Percentiles rank a stretch among this genome's conserved stretches.
Evolutionary conservation across 2,329 filamentous ascomycete genomes (phyloP).

Genomic region (Alternaria postmessia): DNA sequence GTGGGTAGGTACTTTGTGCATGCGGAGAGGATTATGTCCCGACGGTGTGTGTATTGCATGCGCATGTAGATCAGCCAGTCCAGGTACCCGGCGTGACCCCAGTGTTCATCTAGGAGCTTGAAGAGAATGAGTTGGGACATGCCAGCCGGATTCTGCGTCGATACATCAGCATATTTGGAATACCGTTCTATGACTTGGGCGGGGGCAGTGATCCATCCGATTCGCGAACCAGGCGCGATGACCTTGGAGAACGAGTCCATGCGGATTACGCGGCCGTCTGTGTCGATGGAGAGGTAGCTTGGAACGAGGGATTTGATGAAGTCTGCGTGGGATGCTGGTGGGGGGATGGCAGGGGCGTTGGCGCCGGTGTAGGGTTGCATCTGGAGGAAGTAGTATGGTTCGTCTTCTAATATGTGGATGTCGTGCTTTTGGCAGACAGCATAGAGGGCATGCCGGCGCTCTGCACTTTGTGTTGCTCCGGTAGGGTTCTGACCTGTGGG

Average conservation of each 20-base stretch:
- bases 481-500: conserved; percentile 91
- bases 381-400: conserved; percentile 94
- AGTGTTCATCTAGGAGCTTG: conserved; percentile 90
- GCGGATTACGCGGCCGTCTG: conserved; percentile 86
- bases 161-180: conserved; percentile 81
- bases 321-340: conserved; percentile 70
- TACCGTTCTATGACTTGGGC: conserved; percentile 86
- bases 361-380: conserved; percentile 76
- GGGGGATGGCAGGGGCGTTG: conserved; percentile 60
- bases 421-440: conserved; percentile 83
- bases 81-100: conserved; percentile 91
- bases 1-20: conserved; percentile 80
- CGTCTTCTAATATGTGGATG: conserved; percentile 87
- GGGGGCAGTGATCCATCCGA: conserved; percentile 89
- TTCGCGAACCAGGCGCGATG: conserved; percentile 78
- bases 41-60: conserved; percentile 78
- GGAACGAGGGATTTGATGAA: conserved; percentile 79
- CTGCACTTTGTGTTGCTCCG: conserved; percentile 76
- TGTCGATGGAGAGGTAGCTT: conserved; percentile 79
- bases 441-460: conserved; percentile 77
- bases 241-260: conserved; percentile 96
- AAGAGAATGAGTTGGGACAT: conserved; percentile 84
- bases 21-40: conserved; percentile 78
- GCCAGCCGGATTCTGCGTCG: conserved; percentile 84
- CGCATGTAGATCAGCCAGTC: conserved; percentile 87